Percentiles rank a stretch among this genome's conserved stretches.
These are phyloP conservation scores for Gracilaria vermiculophylla DNA, from an alignment of 23 red algal species.

Conservation along the genomic window DNA sequence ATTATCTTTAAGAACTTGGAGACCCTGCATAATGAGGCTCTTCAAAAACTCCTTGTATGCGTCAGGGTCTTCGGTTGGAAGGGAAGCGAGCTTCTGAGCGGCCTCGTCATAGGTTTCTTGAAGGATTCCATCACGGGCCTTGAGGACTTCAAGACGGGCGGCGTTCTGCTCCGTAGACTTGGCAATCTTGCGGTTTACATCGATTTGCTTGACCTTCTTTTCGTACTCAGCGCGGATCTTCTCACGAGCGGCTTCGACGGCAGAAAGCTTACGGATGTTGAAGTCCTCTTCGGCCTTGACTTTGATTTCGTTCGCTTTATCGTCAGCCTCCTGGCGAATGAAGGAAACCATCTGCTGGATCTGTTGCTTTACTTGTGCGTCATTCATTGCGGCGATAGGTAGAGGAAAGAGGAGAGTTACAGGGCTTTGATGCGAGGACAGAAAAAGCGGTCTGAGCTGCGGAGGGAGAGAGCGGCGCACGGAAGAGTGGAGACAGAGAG, in stretches of 20 bases:
- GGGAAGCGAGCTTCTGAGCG: constrained; percentile 44
- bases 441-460: too few species aligned
- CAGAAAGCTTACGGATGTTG: constrained; percentile 94
- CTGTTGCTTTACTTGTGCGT: constrained; percentile 97
- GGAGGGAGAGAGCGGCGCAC: too few species aligned
- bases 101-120: constrained; percentile 77
- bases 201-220: constrained; percentile 90
- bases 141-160: constrained; percentile 83
- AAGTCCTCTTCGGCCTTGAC: constrained; percentile 99
- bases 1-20: constrained; percentile 67
- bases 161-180: constrained; percentile 90
- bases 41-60: constrained; percentile 66
- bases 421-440: too few species aligned
- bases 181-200: constrained; percentile 89
- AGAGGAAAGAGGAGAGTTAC: background rate
- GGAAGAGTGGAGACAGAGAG: background rate
- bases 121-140: constrained; percentile 72
- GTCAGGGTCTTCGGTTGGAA: constrained; percentile 18
- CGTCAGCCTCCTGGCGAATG: constrained; percentile 97
- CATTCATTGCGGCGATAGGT: constrained; percentile 79
- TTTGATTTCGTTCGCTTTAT: constrained; percentile 94
- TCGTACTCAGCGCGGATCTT: constrained; percentile 97
- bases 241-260: constrained; percentile 85
- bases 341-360: constrained; percentile 99
- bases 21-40: constrained; percentile 70